Conservation (phyloP, 768 basidiomycete species). For the Lentinus tigrinus region DNA sequence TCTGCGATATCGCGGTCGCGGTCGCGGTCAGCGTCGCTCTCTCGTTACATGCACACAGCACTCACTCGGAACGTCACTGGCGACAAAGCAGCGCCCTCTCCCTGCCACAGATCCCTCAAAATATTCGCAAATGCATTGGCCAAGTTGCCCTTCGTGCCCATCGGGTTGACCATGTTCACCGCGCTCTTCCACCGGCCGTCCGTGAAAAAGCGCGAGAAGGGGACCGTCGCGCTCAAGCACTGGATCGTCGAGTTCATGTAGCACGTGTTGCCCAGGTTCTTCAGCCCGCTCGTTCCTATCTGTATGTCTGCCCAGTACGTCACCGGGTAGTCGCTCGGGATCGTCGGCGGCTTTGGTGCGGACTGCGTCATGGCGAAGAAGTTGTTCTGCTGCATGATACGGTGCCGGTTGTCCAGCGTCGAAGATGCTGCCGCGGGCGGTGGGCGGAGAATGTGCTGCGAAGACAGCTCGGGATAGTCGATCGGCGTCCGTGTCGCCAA, state of each 20-base stretch:
- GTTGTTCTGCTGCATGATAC: constrained; percentile 38
- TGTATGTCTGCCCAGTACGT: constrained; percentile 81
- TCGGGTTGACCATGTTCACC: constrained; percentile 80
- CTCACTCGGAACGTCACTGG: constrained; percentile 84
- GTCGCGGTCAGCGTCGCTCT: constrained; percentile 9
- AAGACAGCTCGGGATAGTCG: constrained; percentile 76
- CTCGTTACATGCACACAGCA: neutral
- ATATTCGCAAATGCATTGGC: constrained; percentile 82
- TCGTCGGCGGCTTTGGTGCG: constrained; percentile 62
- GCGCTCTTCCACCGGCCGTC: constrained; percentile 81
- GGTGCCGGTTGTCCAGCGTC: constrained; percentile 63
- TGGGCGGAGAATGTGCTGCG: constrained; percentile 64
- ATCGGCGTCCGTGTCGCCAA: constrained; percentile 53
- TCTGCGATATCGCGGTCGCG: constrained; percentile 38
- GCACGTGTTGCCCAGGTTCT: constrained; percentile 96
- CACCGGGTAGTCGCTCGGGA: constrained; percentile 76
- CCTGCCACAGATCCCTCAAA: constrained; percentile 84
- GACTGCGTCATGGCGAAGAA: constrained; percentile 30
- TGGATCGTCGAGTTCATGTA: constrained; percentile 99
- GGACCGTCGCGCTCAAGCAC: constrained; percentile 91
- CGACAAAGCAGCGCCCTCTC: constrained; percentile 77
- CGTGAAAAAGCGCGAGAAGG: constrained; percentile 93
- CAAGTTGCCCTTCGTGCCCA: constrained; percentile 85
- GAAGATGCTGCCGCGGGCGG: constrained; percentile 78
- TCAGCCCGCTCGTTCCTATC: constrained; percentile 81